These are phyloP conservation scores for Myotisia sp. DNA, from an alignment of 2,329 filamentous ascomycete species.

Conservation along the genomic window DNA sequence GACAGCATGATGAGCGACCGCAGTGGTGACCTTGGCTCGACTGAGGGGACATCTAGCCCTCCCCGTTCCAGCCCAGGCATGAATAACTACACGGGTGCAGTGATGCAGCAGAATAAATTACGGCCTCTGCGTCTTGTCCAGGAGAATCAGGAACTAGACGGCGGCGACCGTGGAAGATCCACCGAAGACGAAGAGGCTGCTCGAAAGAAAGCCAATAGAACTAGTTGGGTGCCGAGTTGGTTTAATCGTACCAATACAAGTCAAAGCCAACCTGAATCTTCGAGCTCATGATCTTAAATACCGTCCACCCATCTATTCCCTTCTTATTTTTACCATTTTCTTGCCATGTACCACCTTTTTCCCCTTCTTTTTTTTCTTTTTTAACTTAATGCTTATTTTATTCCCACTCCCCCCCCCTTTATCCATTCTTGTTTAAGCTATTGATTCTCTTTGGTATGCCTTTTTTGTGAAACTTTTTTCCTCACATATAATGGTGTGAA, in stretches of 20 bases:
- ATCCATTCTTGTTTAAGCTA: not conserved
- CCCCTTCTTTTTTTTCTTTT: slow-evolving; percentile 2
- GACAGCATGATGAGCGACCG: slow-evolving; percentile 41
- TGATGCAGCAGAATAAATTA: slow-evolving; percentile 55
- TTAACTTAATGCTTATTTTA: no score
- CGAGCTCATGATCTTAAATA: no score
- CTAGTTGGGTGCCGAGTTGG: slow-evolving; percentile 34
- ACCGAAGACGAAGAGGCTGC: slow-evolving; percentile 31
- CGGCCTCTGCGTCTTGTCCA: slow-evolving; percentile 76
- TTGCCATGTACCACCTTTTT: slow-evolving; percentile 3
- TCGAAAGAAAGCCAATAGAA: slow-evolving; percentile 32
- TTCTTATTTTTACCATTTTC: not conserved
- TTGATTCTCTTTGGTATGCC: not conserved
- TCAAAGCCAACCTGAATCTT: slow-evolving; percentile 6
- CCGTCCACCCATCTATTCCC: not conserved
- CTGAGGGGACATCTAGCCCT: slow-evolving; percentile 36
- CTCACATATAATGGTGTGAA: no score
- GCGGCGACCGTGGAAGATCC: slow-evolving; percentile 29
- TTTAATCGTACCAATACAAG: slow-evolving; percentile 25
- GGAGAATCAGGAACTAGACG: slow-evolving; percentile 44
- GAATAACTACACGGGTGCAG: slow-evolving; percentile 53
- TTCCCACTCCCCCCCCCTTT: not conserved
- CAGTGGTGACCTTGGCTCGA: slow-evolving; percentile 32
- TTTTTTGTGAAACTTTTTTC: no score
- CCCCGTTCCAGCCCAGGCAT: slow-evolving; percentile 52